A percentile compares a stretch with the other conserved stretches of the same genome.
Evolutionary conservation across 1,284 basidiomycete genomes (phyloP).

Genomic region (Tilletia setariae): DNA sequence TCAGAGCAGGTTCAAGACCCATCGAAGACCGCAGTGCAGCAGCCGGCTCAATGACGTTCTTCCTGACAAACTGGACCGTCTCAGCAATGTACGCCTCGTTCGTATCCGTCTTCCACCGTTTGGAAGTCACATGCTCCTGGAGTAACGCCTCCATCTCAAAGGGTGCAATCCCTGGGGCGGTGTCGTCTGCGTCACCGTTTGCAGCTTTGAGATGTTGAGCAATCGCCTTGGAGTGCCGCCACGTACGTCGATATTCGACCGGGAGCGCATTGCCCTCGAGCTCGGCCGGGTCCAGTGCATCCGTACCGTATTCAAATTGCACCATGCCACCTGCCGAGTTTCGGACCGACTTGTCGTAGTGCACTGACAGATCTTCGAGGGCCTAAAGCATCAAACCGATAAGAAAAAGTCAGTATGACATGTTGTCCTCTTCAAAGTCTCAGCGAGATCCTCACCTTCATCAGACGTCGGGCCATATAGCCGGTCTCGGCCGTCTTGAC

Average conservation of each 20-base stretch:
- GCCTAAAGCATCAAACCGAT: conserved; percentile 57
- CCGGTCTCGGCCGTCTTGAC: conserved; percentile 99
- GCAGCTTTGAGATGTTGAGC: conserved; percentile 29
- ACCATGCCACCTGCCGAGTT: conserved; percentile 96
- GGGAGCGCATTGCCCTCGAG: conserved; percentile 86
- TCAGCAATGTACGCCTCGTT: conserved; percentile 73
- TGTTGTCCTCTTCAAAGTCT: background rate
- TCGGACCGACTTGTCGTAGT: conserved; percentile 94
- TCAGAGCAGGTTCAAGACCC: conserved; percentile 80
- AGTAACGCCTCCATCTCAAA: conserved; percentile 80
- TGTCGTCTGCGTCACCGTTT: background rate
- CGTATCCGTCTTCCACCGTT: conserved; percentile 61
- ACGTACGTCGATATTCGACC: conserved; percentile 67
- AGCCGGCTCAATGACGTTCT: conserved; percentile 68
- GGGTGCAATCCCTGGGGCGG: conserved; percentile 69
- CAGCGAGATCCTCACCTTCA: conserved; percentile 65
- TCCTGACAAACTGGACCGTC: conserved; percentile 71
- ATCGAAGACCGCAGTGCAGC: conserved; percentile 69
- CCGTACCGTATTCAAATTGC: conserved; percentile 95
- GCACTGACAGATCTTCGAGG: conserved; percentile 90
- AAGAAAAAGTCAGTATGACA: too few species aligned
- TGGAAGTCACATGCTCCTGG: conserved; percentile 62
- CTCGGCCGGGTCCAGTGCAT: conserved; percentile 93
- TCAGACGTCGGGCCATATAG: conserved; percentile 97
- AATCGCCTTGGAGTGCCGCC: conserved; percentile 80